These are phyloP conservation scores for Liquidambar formosana DNA, from an alignment of 164 flowering plant genomes.

Conservation along the genomic window DNA sequence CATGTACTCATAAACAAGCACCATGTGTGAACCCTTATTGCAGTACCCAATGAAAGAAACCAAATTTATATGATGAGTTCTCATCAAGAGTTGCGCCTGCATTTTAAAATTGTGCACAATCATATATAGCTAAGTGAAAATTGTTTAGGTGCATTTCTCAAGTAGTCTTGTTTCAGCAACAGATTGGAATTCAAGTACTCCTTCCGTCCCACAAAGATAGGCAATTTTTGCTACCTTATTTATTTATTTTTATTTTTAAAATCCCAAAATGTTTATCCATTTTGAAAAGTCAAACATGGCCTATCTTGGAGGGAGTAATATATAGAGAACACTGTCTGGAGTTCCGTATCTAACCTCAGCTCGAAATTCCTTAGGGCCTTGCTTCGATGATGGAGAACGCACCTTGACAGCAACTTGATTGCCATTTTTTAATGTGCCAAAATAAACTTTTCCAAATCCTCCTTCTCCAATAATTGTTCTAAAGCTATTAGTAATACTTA, in stretches of 20 bases:
- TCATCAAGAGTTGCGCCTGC: constrained; percentile 25
- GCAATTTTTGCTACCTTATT: too few relatives aligned
- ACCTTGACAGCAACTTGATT: constrained; percentile 36
- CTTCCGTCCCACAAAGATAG: too few relatives aligned
- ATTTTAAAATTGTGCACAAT: background rate
- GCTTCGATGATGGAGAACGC: constrained; percentile 23
- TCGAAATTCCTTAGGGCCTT: constrained; percentile 28
- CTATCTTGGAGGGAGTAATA: too few relatives aligned
- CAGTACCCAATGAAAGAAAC: constrained; percentile 31
- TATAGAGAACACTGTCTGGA: background rate
- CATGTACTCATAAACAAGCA: constrained; percentile 33
- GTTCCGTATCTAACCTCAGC: constrained; percentile 21
- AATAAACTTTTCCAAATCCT: constrained; percentile 35
- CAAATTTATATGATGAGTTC: constrained; percentile 32
- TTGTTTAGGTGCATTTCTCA: background rate
- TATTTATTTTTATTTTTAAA: too few relatives aligned
- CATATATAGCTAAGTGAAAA: background rate
- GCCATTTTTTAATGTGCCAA: constrained; percentile 20
- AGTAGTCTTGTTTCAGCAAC: background rate
- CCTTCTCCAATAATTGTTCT: constrained; percentile 24
- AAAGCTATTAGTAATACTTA: constrained; percentile 19
- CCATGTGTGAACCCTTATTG: constrained; percentile 20
- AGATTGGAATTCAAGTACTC: background rate
- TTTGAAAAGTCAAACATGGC: too few relatives aligned
- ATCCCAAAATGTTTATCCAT: too few relatives aligned